Conservation (phyloP, 2,329 filamentous ascomycete genomes). For the Dothideomycetes sp. region DNA sequence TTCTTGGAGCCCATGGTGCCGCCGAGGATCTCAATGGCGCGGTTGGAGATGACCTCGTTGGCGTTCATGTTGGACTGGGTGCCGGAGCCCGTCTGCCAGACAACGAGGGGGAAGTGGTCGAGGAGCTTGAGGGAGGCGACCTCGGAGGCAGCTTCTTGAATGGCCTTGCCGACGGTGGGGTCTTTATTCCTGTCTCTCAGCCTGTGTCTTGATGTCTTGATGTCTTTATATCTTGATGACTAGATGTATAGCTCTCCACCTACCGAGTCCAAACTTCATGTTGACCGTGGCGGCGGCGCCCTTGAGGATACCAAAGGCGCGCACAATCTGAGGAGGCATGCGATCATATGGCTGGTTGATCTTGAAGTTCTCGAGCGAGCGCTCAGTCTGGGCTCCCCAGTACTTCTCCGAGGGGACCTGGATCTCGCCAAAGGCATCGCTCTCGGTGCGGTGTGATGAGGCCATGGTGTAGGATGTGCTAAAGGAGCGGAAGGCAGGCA, state of each 20-base stretch:
- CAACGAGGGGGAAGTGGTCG: conserved; percentile 95
- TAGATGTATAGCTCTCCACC: too few relatives aligned
- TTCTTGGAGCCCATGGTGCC: conserved; percentile 94
- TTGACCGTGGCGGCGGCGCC: conserved; percentile 93
- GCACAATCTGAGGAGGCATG: conserved; percentile 87
- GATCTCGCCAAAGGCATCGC: conserved; percentile 95
- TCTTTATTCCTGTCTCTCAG: conserved; percentile 38
- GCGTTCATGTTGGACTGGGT: conserved; percentile 99
- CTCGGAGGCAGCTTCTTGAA: conserved; percentile 87
- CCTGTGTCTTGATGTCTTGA: too few relatives aligned
- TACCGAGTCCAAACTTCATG: conserved; percentile 83
- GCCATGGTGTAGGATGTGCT: conserved; percentile 22
- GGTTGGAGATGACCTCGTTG: conserved; percentile 99
- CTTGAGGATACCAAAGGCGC: conserved; percentile 94
- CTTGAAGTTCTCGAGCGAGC: conserved; percentile 92
- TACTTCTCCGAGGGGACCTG: conserved; percentile 88
- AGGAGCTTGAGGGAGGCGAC: conserved; percentile 87
- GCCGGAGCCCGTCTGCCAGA: conserved; percentile 98
- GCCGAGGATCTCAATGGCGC: conserved; percentile 93
- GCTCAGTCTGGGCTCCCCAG: conserved; percentile 96
- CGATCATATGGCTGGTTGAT: conserved; percentile 99
- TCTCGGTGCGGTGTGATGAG: conserved; percentile 63
- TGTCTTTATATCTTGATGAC: too few relatives aligned
- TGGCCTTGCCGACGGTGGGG: conserved; percentile 80
- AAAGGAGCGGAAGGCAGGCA: conserved; percentile 13